A percentile compares a stretch with the other conserved stretches of the same genome.
Evolutionary conservation across 305 asterid species (phyloP).

Genomic region (Vinca major): DNA sequence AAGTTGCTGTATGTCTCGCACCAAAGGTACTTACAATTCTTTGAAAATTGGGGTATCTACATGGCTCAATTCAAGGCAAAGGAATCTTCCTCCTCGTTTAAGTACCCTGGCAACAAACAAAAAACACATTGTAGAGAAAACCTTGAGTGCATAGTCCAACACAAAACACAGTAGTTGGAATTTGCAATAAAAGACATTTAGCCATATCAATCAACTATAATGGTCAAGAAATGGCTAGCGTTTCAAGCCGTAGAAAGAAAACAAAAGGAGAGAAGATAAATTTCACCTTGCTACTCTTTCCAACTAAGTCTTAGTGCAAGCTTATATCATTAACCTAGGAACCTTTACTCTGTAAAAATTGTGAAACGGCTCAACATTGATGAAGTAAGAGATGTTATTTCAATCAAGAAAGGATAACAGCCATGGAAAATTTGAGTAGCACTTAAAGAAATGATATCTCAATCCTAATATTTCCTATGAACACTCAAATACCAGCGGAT

Average conservation of each 20-base stretch:
- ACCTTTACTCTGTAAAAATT: not conserved
- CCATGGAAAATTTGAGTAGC: not conserved
- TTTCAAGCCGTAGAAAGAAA: not conserved
- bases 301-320: not conserved
- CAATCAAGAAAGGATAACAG: not conserved
- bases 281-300: not conserved
- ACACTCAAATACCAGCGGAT: not conserved
- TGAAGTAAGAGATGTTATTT: not conserved
- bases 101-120: slow-evolving; percentile 47
- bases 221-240: slow-evolving; percentile 1
- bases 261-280: not conserved
- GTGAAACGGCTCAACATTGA: not conserved
- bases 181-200: not conserved
- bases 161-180: not conserved
- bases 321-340: not conserved
- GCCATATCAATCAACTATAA: not conserved
- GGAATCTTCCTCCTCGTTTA: slow-evolving; percentile 72
- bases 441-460: not conserved
- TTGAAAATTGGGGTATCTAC: slow-evolving; percentile 57
- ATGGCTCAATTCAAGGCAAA: slow-evolving; percentile 76
- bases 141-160: not conserved
- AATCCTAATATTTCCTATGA: not conserved
- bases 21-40: slow-evolving; percentile 41
- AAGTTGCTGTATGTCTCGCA: not conserved
- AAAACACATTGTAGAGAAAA: slow-evolving; percentile 4